Base-by-base conservation (phyloP, 805 yeast species). In the Nadsonia fulvescens region DNA sequence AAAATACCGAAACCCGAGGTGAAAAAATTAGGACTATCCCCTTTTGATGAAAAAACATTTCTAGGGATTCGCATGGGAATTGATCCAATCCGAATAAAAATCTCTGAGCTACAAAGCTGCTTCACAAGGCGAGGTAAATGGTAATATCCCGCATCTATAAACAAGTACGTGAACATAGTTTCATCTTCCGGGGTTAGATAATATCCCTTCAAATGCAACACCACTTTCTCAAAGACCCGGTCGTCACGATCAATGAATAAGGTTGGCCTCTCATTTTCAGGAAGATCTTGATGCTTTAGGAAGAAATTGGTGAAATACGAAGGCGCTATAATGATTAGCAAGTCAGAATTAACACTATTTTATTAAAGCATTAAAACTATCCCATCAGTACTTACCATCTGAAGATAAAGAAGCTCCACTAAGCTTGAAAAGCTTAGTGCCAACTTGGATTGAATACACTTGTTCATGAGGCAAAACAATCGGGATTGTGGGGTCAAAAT, bases 331-430 rank as follows among this genome's bases (percentile, higher is more conserved):
- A n/a, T n/a, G n/a, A n/a, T n/a, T n/a, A n/a, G n/a, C n/a, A n/a
- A n/a, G n/a, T n/a, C n/a, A n/a, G n/a, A n/a, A n/a, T n/a, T n/a
- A n/a, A n/a, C n/a, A n/a, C n/a, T n/a, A n/a, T n/a, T n/a, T n/a
- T n/a, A n/a, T n/a, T 23, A 7, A 11, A 9, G 9, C 12, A 13
- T 7, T 7, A 8, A 23, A 5, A 23, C 26, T 12, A n/a, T n/a
- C n/a, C n/a, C n/a, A n/a, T n/a, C n/a, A n/a, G n/a, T n/a, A n/a
- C 16, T 0, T n/a, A n/a, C 73, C 72, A 49, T 82, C 94, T 2
- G 76, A 75, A 14, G 81, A 73, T 19, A 82, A 49, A 2, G 93
- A 78, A 1, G 89, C 83, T 1, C 93, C 93, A 40, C 81, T 70
- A 10, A 73, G 38, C n/a, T 58, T 54, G 46, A 70, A 81, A 14